Percentiles rank a stretch among this genome's conserved stretches.
Evolutionary conservation across 257 asterid genomes (phyloP).

Genomic region (Solanum lycopersicoides): DNA sequence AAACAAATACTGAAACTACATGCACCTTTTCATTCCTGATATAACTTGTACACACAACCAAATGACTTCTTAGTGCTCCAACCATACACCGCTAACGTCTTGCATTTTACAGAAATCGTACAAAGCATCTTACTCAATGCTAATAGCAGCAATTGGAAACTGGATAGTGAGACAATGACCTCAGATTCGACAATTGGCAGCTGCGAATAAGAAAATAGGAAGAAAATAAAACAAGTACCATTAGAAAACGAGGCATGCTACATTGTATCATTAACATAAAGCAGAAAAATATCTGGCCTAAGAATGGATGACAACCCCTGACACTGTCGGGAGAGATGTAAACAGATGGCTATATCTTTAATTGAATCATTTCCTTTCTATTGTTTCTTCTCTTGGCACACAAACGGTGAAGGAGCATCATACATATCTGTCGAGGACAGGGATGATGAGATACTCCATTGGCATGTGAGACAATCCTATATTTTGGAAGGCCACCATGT

Average conservation of each 20-base stretch:
- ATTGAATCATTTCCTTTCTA: neutral
- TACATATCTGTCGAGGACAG: neutral
- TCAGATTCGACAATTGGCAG: conserved; percentile 84
- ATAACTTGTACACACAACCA: neutral
- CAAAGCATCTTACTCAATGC: neutral
- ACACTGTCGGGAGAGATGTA: neutral
- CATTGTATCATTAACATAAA: neutral
- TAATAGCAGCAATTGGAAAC: neutral
- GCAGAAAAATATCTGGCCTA: neutral
- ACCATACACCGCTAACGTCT: neutral
- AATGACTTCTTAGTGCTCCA: neutral
- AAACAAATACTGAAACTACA: neutral
- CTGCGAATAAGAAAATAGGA: conserved; percentile 15
- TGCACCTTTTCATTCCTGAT: neutral
- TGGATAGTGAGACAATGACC: neutral
- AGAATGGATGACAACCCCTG: neutral
- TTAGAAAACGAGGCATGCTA: neutral
- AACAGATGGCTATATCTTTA: neutral
- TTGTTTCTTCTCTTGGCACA: neutral
- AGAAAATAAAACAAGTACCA: neutral
- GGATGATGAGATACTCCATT: neutral
- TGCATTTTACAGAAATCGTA: neutral
- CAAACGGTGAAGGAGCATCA: neutral
- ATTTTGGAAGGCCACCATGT: neutral
- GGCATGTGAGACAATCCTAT: neutral